Conservation (phyloP, 2,329 filamentous ascomycete genomes). For the Aspergillus calidoustus region DNA sequence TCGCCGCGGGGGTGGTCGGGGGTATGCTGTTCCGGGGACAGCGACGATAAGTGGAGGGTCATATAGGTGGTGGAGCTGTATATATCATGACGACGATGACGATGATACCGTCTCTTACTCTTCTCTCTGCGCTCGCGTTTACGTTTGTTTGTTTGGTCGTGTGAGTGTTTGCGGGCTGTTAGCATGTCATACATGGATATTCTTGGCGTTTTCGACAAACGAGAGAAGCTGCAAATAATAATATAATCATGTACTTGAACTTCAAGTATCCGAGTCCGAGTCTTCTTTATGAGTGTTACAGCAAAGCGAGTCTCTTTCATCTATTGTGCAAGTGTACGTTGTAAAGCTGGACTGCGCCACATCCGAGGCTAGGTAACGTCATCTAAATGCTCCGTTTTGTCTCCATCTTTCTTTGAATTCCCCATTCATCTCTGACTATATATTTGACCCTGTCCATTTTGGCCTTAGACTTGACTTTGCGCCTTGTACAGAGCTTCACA, state of each 20-base stretch:
- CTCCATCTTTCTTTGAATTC: background rate
- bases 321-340: background rate
- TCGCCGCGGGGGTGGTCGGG: conserved; percentile 91
- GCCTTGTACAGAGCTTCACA: background rate
- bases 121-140: background rate
- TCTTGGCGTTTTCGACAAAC: conserved; percentile 11
- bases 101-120: conserved; percentile 17
- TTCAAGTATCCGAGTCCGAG: background rate
- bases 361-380: conserved; percentile 19
- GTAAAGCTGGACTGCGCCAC: conserved; percentile 15
- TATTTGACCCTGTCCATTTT: background rate
- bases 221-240: conserved; percentile 13
- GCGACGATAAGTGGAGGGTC: conserved; percentile 57
- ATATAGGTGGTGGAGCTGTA: conserved; percentile 17
- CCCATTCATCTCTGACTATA: background rate
- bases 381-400: conserved; percentile 7
- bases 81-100: conserved; percentile 21
- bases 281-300: background rate
- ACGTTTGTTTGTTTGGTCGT: background rate
- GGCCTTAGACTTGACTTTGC: background rate
- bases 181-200: conserved; percentile 19
- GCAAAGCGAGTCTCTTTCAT: background rate
- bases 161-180: conserved; percentile 11
- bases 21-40: conserved; percentile 81
- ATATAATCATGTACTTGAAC: conserved; percentile 18